Evolutionary conservation across 2,329 filamentous ascomycete species (phyloP), one percentile per base, ranked within the genome.

Genomic region (Dactylellina haptotyla): DNA sequence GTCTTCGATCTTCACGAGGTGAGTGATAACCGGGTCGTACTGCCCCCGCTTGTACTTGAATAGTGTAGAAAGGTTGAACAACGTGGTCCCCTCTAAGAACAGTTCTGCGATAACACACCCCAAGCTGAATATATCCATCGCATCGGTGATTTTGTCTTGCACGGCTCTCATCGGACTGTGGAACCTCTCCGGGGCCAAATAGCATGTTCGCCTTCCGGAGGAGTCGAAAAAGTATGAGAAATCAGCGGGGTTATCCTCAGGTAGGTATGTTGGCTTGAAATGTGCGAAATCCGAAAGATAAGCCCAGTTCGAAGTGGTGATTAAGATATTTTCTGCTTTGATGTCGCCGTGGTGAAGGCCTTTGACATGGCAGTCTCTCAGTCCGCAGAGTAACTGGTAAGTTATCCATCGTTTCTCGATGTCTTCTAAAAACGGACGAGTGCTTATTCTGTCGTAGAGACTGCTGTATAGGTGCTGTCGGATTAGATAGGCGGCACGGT

Each of bases 381-480:
- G 84, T 1, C 92, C 93, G 80, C 93, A 97, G 9, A 99, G 86
- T 1, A 99, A 86, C 82, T 99, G 95, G 78, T 97, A 99, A 0
- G 94, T 91, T 56, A 99, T 86, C 95, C 95, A 99, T 83, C 96
- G 97, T 85, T 97, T 98, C 81, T 99, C 95, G 76, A 99, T 95
- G 76, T 96, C 92, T 81, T 99, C 96, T 8, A 98, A 84, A 78
- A 99, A 99, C 0, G 95, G 96, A 5, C 96, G 88, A 6, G 95
- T 99, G 81, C 95, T 96, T 81, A 99, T 88, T 61, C 95, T 91
- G 82, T 99, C 95, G 82, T 99, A 99, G 3, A 99, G 86, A 23
- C 95, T 98, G 84, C 91, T 97, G 82, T 98, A 95, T 73, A 98
- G 88, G 80, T 91, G 98, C 81, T 98, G 96, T 58, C 95, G 90